Percentiles rank a stretch among this genome's conserved stretches.
Conservation (phyloP, 805 yeast species). For the Spathaspora girioi region DNA sequence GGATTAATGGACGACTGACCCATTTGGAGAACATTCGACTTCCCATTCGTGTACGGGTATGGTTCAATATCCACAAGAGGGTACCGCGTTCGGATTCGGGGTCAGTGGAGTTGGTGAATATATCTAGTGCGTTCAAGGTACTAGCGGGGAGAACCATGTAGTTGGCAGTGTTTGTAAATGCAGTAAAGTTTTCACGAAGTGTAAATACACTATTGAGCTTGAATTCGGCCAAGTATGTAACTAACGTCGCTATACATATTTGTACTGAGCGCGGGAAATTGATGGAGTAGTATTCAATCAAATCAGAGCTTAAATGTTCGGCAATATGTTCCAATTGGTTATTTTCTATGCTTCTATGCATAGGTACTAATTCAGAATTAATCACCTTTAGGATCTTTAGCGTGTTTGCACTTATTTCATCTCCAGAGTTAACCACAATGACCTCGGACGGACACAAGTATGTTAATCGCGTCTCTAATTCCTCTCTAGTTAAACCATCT, state of each 20-base stretch:
- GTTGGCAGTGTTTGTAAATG: constrained; percentile 45
- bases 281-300: constrained; percentile 21
- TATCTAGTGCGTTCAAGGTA: constrained; percentile 69
- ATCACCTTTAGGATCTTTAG: constrained; percentile 6
- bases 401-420: constrained; percentile 18
- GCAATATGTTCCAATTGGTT: background rate
- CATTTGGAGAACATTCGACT: constrained; percentile 62
- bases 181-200: constrained; percentile 45
- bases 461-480: constrained; percentile 68
- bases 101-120: constrained; percentile 65
- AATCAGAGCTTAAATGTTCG: constrained; percentile 5
- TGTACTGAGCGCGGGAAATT: constrained; percentile 21
- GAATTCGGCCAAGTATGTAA: constrained; percentile 60
- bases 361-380: constrained; percentile 9
- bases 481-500: constrained; percentile 55
- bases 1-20: constrained; percentile 69
- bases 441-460: constrained; percentile 80
- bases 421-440: constrained; percentile 34
- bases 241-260: constrained; percentile 43
- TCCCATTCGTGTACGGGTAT: constrained; percentile 78
- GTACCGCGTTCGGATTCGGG: constrained; percentile 56
- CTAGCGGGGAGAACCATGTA: constrained; percentile 60
- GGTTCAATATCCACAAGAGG: constrained; percentile 74
- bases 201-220: constrained; percentile 54
- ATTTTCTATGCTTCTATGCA: constrained; percentile 2